These are phyloP conservation scores for Tylopilus sp. DNA, from an alignment of 1,284 basidiomycete species.

Conservation along the genomic window DNA sequence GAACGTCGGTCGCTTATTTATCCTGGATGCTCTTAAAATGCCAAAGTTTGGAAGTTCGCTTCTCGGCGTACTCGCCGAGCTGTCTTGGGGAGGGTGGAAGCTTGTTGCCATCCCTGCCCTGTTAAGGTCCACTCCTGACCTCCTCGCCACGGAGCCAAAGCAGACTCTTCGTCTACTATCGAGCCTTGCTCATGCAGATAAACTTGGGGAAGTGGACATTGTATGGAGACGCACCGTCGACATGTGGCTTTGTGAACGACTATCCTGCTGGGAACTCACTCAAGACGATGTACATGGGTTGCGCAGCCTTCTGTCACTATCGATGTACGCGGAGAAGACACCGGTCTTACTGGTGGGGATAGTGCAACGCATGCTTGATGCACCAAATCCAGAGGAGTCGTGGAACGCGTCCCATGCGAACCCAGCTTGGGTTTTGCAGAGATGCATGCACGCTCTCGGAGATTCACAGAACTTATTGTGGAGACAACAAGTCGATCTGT, in stretches of 20 bases:
- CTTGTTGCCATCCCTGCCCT: too few relatives aligned
- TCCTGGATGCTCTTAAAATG: constrained; percentile 58
- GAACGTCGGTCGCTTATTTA: constrained; percentile 66
- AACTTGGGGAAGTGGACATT: constrained; percentile 64
- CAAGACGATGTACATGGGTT: constrained; percentile 52
- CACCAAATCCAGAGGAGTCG: constrained; percentile 44
- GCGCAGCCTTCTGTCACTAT: constrained; percentile 62
- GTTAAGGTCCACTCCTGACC: constrained; percentile 47
- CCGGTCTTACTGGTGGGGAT: constrained; percentile 60
- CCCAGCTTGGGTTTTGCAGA: constrained; percentile 64
- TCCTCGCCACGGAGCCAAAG: constrained; percentile 55
- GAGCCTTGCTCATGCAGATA: constrained; percentile 56
- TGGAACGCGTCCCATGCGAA: constrained; percentile 53
- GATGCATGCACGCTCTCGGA: constrained; percentile 59
- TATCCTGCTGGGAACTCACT: constrained; percentile 42
- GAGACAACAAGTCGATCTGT: constrained; percentile 57
- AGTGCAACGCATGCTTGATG: constrained; percentile 56
- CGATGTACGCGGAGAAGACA: constrained; percentile 59
- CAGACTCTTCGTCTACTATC: constrained; percentile 63
- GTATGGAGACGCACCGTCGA: constrained; percentile 67
- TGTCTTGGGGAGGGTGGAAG: constrained; percentile 62
- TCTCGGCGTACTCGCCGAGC: constrained; percentile 67
- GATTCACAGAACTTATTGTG: constrained; percentile 48
- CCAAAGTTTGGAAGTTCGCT: constrained; percentile 63
- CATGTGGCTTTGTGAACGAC: constrained; percentile 50